Base-by-base conservation (phyloP, 768 basidiomycete genomes). In the Astraeus odoratus region DNA sequence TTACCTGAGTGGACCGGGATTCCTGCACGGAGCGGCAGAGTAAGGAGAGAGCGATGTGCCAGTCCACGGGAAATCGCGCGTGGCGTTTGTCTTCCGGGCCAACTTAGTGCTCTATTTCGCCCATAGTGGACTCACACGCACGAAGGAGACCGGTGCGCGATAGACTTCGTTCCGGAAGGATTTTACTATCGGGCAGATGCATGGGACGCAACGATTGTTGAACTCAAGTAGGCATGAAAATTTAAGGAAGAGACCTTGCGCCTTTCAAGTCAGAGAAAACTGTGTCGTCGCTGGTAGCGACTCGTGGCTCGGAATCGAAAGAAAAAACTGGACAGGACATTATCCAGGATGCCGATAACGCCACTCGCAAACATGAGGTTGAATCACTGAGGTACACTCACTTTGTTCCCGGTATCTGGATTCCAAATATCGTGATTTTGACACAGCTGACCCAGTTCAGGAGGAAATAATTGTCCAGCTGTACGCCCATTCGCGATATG, bases 61-160 rank as follows among this genome's bases (percentile, higher is more conserved):
- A 80, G 48, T 86, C 80, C 52, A 94, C 88, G 39, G 62, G 59
- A 72, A 98, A 99, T n/a, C 81, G 77, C 20, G 75, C 69, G 66
- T 98, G 96, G 5, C 65, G 68, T 70, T 98, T 99, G 70, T 96
- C 83, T 34, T 76, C 75, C 12, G 96, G 96, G 72, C 98, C 96
- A 54, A 99, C 96, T 52, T 73, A 99, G 71, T 99, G 96, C 68
- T 99, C 96, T 61, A 99, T 96, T 71, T 99, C 96, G 37, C 93
- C 96, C 95, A 98, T 96, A 9, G 91, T 96, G 70, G 98, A 99
- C 65, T 99, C 96, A 54, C 95, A 88, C 25, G 98, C 95, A 49
- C 96, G 93, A 38, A 99, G 77, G 31, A 99, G 76, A 43, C 96
- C 96, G 30, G 94, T 91, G 45, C 92, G 87, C 12, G 96, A 0